A percentile compares a stretch with the other conserved stretches of the same genome.
These are phyloP conservation scores for Populus hybrid DNA, from an alignment of 441 rosid species.

Conservation along the genomic window DNA sequence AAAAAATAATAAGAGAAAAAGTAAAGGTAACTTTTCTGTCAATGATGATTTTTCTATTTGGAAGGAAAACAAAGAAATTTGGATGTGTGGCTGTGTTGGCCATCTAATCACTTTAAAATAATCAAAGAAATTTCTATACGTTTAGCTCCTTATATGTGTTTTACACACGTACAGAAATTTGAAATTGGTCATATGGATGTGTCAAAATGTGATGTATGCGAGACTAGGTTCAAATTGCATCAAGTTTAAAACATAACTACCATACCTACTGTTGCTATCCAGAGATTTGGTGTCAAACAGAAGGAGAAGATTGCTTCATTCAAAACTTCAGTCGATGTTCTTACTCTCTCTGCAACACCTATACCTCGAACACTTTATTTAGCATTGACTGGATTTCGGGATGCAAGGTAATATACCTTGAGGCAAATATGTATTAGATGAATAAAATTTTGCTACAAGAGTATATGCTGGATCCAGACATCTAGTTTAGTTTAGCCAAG, in stretches of 20 bases:
- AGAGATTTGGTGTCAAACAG: conserved; percentile 99
- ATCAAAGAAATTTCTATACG: not conserved
- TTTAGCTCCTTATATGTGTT: not conserved
- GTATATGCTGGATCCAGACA: conserved; percentile 1
- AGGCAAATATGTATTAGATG: not conserved
- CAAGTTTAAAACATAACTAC: not conserved
- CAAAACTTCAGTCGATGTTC: conserved; percentile 95
- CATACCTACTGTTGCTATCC: conserved; percentile 11
- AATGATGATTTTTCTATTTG: not conserved
- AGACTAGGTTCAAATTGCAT: not conserved
- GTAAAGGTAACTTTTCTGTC: not conserved
- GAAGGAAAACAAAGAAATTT: not conserved
- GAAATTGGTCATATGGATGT: not conserved
- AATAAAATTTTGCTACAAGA: conserved; percentile 14
- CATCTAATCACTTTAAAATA: not conserved
- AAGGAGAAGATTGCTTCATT: conserved; percentile 97
- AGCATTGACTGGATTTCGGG: conserved; percentile 97
- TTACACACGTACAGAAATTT: not conserved
- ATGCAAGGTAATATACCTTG: conserved; percentile 71
- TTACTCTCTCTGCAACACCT: conserved; percentile 97
- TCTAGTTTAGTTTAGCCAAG: conserved; percentile 13
- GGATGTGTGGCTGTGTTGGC: not conserved
- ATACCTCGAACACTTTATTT: conserved; percentile 96
- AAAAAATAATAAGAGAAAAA: not conserved
- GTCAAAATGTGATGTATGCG: not conserved